phyloP scores from a whole-genome alignment of 2,329 filamentous ascomycete species.

The Fusarium sp. region DNA sequence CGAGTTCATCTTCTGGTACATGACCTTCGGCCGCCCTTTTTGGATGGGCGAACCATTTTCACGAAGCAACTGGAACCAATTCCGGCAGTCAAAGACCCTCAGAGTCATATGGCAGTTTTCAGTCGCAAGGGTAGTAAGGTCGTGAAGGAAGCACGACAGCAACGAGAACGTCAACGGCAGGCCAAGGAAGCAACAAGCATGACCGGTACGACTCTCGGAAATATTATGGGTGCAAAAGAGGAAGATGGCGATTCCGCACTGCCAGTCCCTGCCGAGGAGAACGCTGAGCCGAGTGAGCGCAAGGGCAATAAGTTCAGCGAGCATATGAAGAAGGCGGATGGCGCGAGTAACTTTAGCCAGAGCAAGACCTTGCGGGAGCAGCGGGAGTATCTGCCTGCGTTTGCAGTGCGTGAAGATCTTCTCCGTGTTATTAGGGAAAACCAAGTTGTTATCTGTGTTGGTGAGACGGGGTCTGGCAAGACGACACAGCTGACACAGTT shows the following conservation, averaged over 20 bases:
- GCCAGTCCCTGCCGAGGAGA: constrained; percentile 79
- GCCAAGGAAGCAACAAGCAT: constrained; percentile 95
- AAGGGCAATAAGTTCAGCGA: constrained; percentile 82
- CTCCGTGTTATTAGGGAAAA: constrained; percentile 94
- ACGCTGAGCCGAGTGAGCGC: constrained; percentile 64
- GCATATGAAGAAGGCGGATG: constrained; percentile 87
- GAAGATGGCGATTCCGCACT: constrained; percentile 92
- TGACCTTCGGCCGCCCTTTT: constrained; percentile 91
- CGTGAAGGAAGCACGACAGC: constrained; percentile 90
- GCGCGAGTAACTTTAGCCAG: constrained; percentile 91
- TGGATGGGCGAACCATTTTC: constrained; percentile 95
- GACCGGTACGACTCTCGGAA: constrained; percentile 90
- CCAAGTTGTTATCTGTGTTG: constrained; percentile 95
- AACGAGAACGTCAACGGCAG: constrained; percentile 92
- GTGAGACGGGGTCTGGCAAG: constrained; percentile 97
- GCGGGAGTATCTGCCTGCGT: constrained; percentile 92
- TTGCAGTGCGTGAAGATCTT: constrained; percentile 94
- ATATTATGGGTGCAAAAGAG: constrained; percentile 95
- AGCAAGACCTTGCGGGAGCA: constrained; percentile 93
- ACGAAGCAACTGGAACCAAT: constrained; percentile 97
- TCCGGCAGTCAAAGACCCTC: constrained; percentile 89
- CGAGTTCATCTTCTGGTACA: constrained; percentile 93
- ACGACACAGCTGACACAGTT: constrained; percentile 98
- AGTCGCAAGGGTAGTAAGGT: constrained; percentile 94
- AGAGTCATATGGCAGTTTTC: constrained; percentile 99